These are phyloP conservation scores for Cystofilobasidium capitatum DNA, from an alignment of 768 basidiomycete genomes.

Conservation along the genomic window DNA sequence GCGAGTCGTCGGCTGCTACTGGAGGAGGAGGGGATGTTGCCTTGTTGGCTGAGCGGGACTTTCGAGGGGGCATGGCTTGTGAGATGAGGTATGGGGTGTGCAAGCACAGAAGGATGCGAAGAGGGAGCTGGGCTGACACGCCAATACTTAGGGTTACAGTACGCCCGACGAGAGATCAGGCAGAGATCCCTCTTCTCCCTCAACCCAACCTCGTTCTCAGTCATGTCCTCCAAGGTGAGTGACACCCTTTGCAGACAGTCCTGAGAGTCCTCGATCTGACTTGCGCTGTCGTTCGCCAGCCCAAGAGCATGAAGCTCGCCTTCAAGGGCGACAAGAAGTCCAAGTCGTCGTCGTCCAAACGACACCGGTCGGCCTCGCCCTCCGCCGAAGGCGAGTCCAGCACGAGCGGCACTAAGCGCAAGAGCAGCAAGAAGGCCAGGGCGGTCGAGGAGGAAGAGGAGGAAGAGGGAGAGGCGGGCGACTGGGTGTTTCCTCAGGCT, in stretches of 20 bases:
- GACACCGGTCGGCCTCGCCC: not conserved
- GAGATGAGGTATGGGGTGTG: not conserved
- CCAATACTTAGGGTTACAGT: no score
- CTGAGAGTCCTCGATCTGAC: not conserved
- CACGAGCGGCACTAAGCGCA: slow-evolving; percentile 3
- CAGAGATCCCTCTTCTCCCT: no score
- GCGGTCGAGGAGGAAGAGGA: slow-evolving; percentile 16
- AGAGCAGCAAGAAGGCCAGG: slow-evolving; percentile 10
- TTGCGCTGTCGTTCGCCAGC: slow-evolving; percentile 6
- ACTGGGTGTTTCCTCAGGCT: slow-evolving; percentile 25
- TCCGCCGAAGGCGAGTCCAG: not conserved
- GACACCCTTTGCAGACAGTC: not conserved
- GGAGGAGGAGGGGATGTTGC: not conserved
- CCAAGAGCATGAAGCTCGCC: slow-evolving; percentile 25
- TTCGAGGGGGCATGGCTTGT: not conserved
- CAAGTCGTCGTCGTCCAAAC: slow-evolving; percentile 16
- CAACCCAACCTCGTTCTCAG: no score
- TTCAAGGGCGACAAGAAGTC: slow-evolving; percentile 28
- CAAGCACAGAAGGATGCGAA: no score
- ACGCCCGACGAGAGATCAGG: no score
- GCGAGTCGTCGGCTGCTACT: not conserved
- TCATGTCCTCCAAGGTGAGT: slow-evolving; percentile 3
- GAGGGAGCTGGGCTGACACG: no score
- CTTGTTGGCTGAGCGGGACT: not conserved
- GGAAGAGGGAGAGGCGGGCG: not conserved